Conservation (phyloP, 2,329 filamentous ascomycete genomes). For the Botrytis fabae region DNA sequence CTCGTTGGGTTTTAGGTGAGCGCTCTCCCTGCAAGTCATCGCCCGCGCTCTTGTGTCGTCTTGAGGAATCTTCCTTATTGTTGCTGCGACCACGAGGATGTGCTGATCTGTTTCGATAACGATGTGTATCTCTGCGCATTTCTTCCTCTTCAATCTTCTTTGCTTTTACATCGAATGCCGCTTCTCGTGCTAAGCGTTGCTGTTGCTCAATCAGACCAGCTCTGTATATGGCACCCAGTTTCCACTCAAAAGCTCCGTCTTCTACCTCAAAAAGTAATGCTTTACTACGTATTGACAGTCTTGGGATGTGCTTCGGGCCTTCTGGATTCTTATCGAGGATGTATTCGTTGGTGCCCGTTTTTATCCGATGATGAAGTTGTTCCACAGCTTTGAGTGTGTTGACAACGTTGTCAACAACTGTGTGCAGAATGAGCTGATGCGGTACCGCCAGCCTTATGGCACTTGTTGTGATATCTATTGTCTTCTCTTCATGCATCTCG, state of each 20-base stretch:
- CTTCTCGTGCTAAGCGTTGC: constrained; percentile 84
- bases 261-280: constrained; percentile 89
- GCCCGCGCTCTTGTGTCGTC: constrained; percentile 38
- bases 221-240: constrained; percentile 90
- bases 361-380: constrained; percentile 92
- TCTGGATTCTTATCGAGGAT: constrained; percentile 83
- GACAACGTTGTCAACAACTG: constrained; percentile 88
- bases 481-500: constrained; percentile 68
- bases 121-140: constrained; percentile 53
- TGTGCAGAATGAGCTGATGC: constrained; percentile 85
- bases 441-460: constrained; percentile 86
- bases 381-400: constrained; percentile 85
- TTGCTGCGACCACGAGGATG: constrained; percentile 39
- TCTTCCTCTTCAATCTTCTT: constrained; percentile 79
- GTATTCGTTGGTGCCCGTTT: constrained; percentile 83
- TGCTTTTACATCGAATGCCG: constrained; percentile 83
- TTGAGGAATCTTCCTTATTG: constrained; percentile 30
- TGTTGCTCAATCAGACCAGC: constrained; percentile 85
- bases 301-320: constrained; percentile 81
- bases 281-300: constrained; percentile 77
- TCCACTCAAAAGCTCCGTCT: constrained; percentile 97
- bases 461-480: constrained; percentile 81
- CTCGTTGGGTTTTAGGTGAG: constrained; percentile 37
- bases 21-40: constrained; percentile 33
- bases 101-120: constrained; percentile 56